phyloP scores from a whole-genome alignment of 2,329 filamentous ascomycete genomes.

The Zelopaecilomyces penicillatus region DNA sequence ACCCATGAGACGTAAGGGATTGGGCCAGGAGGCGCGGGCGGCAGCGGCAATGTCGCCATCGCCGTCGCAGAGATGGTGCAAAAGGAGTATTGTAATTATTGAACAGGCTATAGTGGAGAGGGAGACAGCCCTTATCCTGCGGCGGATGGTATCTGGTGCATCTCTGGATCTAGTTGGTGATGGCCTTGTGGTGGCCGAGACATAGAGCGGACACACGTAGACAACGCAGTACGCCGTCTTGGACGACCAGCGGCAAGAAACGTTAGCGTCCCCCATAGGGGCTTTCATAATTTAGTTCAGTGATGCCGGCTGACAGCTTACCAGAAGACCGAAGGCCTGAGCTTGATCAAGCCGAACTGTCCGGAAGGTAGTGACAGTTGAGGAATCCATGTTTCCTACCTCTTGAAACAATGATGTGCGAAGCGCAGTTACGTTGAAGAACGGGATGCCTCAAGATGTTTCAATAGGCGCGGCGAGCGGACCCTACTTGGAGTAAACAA shows the following conservation, averaged over 20 bases:
- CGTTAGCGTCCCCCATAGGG: too few species aligned
- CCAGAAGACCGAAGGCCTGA: slow-evolving; percentile 21
- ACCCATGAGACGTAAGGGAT: slow-evolving; percentile 60
- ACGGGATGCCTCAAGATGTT: too few species aligned
- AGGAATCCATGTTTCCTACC: too few species aligned
- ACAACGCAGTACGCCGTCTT: slow-evolving; percentile 70
- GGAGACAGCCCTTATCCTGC: slow-evolving; percentile 72
- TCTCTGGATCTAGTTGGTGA: slow-evolving; percentile 74
- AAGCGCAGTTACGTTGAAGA: too few species aligned
- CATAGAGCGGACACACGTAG: slow-evolving; percentile 89
- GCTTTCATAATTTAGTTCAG: too few species aligned
- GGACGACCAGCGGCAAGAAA: too few species aligned
- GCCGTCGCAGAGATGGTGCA: slow-evolving; percentile 24
- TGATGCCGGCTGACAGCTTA: slow-evolving; percentile 17
- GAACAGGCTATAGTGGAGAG: slow-evolving; percentile 65
- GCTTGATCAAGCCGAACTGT: too few species aligned
- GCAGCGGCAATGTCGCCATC: not conserved
- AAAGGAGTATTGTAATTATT: slow-evolving; percentile 56
- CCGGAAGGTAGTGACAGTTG: too few species aligned
- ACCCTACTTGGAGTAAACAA: too few species aligned
- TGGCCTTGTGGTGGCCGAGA: slow-evolving; percentile 69
- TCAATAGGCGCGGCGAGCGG: too few species aligned
- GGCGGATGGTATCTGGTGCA: slow-evolving; percentile 80
- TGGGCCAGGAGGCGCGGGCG: slow-evolving; percentile 31
- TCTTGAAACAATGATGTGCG: too few species aligned